Percentiles rank a stretch among this genome's conserved stretches.
Conservation (phyloP, 108 stramenopile genomes). For the Cyclotella baltica region DNA sequence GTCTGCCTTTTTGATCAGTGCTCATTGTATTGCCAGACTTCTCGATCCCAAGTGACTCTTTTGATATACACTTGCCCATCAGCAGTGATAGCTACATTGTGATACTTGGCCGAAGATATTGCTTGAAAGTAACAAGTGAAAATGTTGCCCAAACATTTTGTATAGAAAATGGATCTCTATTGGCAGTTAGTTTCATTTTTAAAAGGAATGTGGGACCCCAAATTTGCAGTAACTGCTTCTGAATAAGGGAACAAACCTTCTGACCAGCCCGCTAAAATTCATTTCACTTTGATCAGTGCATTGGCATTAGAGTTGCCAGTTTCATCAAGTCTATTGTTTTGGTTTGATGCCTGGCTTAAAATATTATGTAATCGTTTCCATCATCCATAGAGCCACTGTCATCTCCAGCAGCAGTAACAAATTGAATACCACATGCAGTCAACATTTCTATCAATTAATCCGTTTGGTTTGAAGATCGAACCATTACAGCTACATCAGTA, state of each 20-base stretch:
- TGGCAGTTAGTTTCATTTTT: slow-evolving; percentile 50
- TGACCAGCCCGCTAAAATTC: slow-evolving; percentile 69
- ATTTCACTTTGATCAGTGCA: slow-evolving; percentile 68
- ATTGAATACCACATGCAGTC: slow-evolving; percentile 46
- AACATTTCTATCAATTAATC: slow-evolving; percentile 55
- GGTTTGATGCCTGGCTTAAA: slow-evolving; percentile 3
- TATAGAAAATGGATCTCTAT: neutral
- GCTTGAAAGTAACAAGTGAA: slow-evolving; percentile 38
- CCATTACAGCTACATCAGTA: slow-evolving; percentile 65
- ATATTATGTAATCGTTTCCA: slow-evolving; percentile 5
- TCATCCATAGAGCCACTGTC: neutral
- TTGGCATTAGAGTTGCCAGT: slow-evolving; percentile 63
- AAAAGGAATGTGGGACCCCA: slow-evolving; percentile 72
- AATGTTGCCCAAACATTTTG: slow-evolving; percentile 10
- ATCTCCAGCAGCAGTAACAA: slow-evolving; percentile 21
- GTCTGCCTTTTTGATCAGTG: neutral
- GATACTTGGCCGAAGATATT: slow-evolving; percentile 80
- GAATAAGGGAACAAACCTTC: slow-evolving; percentile 70
- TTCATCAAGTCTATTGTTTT: slow-evolving; percentile 43
- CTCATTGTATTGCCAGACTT: neutral
- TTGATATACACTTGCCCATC: slow-evolving; percentile 90
- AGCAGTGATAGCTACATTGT: slow-evolving; percentile 87
- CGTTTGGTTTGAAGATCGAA: slow-evolving; percentile 53
- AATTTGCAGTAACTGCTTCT: slow-evolving; percentile 48
- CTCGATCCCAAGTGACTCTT: slow-evolving; percentile 70